These are phyloP conservation scores for Chaetothyriales sp. DNA, from an alignment of 2,329 filamentous ascomycete species.

Conservation along the genomic window DNA sequence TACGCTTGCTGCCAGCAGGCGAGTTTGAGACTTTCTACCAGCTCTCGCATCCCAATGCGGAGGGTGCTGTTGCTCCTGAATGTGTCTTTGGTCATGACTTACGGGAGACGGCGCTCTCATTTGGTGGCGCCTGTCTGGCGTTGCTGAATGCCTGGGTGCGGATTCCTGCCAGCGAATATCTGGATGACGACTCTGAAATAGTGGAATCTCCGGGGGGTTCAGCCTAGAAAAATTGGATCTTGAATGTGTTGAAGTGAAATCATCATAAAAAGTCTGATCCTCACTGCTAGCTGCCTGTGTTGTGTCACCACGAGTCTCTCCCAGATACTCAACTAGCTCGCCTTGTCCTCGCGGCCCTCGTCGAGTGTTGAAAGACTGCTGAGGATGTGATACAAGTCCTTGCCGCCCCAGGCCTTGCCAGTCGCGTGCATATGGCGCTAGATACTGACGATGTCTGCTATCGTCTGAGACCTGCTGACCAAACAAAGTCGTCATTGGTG, in stretches of 20 bases:
- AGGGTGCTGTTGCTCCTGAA: neutral
- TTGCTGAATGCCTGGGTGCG: neutral
- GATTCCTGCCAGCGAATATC: neutral
- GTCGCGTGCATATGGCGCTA: neutral
- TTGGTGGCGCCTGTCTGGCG: neutral
- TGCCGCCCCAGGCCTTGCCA: neutral
- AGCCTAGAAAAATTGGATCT: neutral
- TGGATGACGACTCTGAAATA: neutral
- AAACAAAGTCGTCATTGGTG: neutral
- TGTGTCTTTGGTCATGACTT: neutral
- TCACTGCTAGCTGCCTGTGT: neutral
- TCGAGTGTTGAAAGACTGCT: neutral
- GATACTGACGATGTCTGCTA: neutral
- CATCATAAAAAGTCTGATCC: neutral
- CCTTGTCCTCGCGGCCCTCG: conserved; percentile 7
- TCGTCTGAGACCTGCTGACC: neutral
- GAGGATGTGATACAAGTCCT: neutral
- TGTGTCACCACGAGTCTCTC: neutral
- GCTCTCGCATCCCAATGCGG: neutral
- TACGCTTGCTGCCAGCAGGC: neutral
- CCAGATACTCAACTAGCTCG: conserved; percentile 4
- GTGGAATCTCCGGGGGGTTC: neutral
- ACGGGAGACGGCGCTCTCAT: no score
- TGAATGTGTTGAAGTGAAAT: neutral
- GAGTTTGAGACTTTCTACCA: neutral